These are phyloP conservation scores for Elsinoe australis DNA, from an alignment of 2,329 filamentous ascomycete genomes.

Conservation along the genomic window DNA sequence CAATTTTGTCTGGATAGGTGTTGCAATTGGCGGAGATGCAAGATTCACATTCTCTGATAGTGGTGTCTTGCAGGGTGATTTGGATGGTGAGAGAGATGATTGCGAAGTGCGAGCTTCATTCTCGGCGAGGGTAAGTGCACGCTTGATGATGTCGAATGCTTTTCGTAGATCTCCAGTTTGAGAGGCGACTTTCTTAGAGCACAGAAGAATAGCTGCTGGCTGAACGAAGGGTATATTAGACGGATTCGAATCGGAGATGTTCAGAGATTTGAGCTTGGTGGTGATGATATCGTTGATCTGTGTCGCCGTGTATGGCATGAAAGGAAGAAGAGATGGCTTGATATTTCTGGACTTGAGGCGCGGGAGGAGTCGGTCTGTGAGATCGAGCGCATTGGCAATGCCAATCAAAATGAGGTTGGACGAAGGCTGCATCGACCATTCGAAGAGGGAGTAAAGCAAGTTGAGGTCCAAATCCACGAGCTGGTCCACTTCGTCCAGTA, in stretches of 20 bases:
- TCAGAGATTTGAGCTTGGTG: slow-evolving; percentile 68
- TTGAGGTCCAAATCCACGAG: slow-evolving; percentile 82
- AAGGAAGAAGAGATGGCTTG: slow-evolving; percentile 81
- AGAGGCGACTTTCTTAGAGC: slow-evolving; percentile 86
- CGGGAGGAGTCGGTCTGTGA: slow-evolving; percentile 91
- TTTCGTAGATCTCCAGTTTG: slow-evolving; percentile 92
- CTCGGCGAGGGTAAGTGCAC: slow-evolving; percentile 83
- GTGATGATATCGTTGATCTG: slow-evolving; percentile 87
- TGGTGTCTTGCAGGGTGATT: slow-evolving; percentile 61
- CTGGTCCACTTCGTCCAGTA: slow-evolving; percentile 91
- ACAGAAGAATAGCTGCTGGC: slow-evolving; percentile 86
- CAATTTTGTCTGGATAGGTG: slow-evolving; percentile 43
- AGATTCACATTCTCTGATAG: slow-evolving; percentile 76
- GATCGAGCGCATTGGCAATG: slow-evolving; percentile 90
- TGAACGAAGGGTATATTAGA: slow-evolving; percentile 80
- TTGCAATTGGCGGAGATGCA: slow-evolving; percentile 44
- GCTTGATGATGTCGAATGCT: slow-evolving; percentile 87
- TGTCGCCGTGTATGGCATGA: slow-evolving; percentile 79
- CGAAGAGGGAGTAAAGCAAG: slow-evolving; percentile 86
- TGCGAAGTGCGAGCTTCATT: slow-evolving; percentile 70
- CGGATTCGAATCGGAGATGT: slow-evolving; percentile 33
- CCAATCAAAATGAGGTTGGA: slow-evolving; percentile 80
- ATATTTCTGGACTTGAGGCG: slow-evolving; percentile 87
- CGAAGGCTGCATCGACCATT: slow-evolving; percentile 79
- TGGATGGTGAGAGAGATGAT: slow-evolving; percentile 45